Base-by-base conservation (phyloP, 805 yeast species). In the Starmerella asiatica region DNA sequence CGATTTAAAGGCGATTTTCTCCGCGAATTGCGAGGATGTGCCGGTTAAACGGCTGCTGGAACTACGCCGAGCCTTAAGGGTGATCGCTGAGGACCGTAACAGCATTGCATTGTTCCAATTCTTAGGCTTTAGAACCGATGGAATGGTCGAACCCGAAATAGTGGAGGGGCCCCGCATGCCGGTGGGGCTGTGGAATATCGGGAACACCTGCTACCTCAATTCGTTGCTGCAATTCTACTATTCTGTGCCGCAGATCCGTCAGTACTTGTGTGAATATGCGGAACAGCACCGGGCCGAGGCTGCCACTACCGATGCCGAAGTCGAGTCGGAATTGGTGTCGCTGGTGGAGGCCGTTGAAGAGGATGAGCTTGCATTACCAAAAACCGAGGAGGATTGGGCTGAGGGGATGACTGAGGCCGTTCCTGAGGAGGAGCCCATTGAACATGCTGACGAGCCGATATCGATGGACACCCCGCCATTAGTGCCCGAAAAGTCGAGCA, bases 161-260 rank as follows among this genome's bases (percentile, higher is more conserved):
- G n/a, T 18, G 17, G 24, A 16, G 9, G 38, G 34, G 18, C 31
- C 40, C 8, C 16, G 36, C 6, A 27, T 88, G 73, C 98, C 98
- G 0, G 82, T 84, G 3, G 98, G 98, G 0, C 67, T 91, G 54
- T 82, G 79, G 58, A 91, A 91, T 56, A 86, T 85, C 46, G 98
- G 98, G 19, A 91, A 91, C 56, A 88, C 98, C 0, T 91, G 98
- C 59, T 86, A 86, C 51, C 65, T 91, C 57, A 88, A 91, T 56
- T 88, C 97, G 0, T 64, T 91, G 36, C 62, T 88, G 31, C 98
- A 88, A 56, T 88, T 79, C 54, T 88, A 84, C 57, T 91, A 85
- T 62, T 79, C 84, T 5, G 73, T 91, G 33, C 72, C 73, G 40
- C 96, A 95, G 0, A 63, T 91, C 29, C 68, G 96, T 42, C 72